These are phyloP conservation scores for Amaranthus palmeri DNA, from an alignment of 148 eudicot species.

Conservation along the genomic window DNA sequence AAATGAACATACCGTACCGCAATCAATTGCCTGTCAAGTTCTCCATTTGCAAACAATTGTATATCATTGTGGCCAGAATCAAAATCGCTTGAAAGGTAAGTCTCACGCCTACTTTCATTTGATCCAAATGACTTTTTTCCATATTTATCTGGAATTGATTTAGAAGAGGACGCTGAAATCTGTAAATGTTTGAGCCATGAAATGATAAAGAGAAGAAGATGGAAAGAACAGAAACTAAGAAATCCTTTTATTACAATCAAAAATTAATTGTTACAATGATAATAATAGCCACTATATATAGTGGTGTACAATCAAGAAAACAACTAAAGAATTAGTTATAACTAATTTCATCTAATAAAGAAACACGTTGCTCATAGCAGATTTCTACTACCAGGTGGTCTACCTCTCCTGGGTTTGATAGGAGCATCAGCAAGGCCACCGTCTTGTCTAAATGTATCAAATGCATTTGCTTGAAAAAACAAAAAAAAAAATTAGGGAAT, in stretches of 20 bases:
- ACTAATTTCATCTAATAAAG: too few species aligned
- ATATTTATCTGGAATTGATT: constrained; percentile 45
- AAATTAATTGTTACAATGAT: too few species aligned
- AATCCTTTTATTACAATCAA: too few species aligned
- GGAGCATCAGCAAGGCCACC: constrained; percentile 59
- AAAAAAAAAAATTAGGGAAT: too few species aligned
- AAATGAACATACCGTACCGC: constrained; percentile 46
- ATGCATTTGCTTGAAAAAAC: too few species aligned
- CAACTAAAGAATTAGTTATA: too few species aligned
- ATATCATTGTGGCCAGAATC: constrained; percentile 28
- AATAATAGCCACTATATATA: too few species aligned
- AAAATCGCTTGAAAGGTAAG: constrained; percentile 39
- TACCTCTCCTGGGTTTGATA: constrained; percentile 69
- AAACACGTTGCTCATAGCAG: too few species aligned
- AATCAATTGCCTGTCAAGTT: constrained; percentile 36
- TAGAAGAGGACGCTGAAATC: constrained; percentile 52
- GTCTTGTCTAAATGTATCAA: constrained; percentile 63
- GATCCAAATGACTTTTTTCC: constrained; percentile 46
- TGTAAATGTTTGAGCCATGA: too few species aligned
- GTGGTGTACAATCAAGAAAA: too few species aligned
- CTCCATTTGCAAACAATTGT: constrained; percentile 34
- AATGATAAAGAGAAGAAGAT: too few species aligned
- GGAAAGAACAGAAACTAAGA: background rate
- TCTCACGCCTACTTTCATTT: constrained; percentile 71
- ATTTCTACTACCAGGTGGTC: constrained; percentile 66